Base-by-base conservation (phyloP, 805 yeast species). In the Soucietia sequanensis region DNA sequence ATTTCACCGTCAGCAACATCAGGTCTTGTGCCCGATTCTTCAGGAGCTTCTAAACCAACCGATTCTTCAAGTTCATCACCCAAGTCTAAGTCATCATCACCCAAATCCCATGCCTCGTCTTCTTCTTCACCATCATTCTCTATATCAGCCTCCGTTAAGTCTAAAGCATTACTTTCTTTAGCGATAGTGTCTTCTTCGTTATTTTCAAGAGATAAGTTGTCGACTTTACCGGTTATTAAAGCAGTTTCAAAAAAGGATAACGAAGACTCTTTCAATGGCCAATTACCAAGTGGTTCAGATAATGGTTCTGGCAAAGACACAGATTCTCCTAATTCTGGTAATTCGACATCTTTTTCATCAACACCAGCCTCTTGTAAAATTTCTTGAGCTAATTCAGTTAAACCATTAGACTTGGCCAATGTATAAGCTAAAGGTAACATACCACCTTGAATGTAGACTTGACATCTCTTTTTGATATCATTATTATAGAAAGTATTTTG, bases 351-450 rank as follows among this genome's bases (percentile, higher is more conserved):
- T 27, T 68, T 67, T 46, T 76, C 72, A 18, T 72, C 67, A 16
- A 85, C 53, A 5, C 84, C 95, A 17, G 90, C 76, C 41, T 84
- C 81, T 27, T 74, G 76, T 46, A 88, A 65, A 38, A 86, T 83
- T 35, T 78, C 73, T 31, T 78, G 76, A 17, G 96, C 96, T 36
- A 82, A 66, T 19, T 79, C 89, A 25, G 72, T 77, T 43, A 89
- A 73, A 3, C 96, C 96, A 48, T 81, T 85, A 19, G 93, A 70
- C 58, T 84, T 86, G 15, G 99, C 97, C 43, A 89, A 75, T 9
- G 96, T 85, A 58, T 90, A 95, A 2, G 98, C 99, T 50, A 95
- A 75, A 5, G 98, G 89, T 33, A 75, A 66, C 62, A 90, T 72
- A 25, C 96, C 96, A 33, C 84, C 80, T 47, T 83, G 79, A 33